Percentiles rank a stretch among this genome's conserved stretches.
phyloP scores from a whole-genome alignment of 23 red algal species.

The Gracilaria domingensis region DNA sequence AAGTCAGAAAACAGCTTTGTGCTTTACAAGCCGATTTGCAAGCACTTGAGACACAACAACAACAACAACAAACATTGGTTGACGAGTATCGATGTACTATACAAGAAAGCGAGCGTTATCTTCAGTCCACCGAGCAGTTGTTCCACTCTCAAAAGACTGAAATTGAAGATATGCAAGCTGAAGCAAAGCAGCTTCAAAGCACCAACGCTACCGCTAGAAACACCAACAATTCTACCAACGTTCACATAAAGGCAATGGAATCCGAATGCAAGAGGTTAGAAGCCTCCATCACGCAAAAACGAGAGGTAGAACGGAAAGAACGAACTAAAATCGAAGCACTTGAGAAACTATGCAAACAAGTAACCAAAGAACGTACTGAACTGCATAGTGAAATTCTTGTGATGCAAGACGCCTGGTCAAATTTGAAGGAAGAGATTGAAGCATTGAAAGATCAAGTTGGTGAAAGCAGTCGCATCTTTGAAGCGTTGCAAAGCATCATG shows the following conservation, averaged over 20 bases:
- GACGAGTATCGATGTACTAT: slow-evolving; percentile 12
- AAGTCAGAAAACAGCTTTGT: background rate
- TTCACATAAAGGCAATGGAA: slow-evolving; percentile 64
- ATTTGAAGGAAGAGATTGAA: slow-evolving; percentile 58
- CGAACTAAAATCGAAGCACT: slow-evolving; percentile 57
- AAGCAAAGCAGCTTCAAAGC: slow-evolving; percentile 43
- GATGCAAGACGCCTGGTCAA: slow-evolving; percentile 63
- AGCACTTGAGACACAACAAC: slow-evolving; percentile 8
- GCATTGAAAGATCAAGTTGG: slow-evolving; percentile 54
- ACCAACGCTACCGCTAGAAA: slow-evolving; percentile 37
- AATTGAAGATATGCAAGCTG: slow-evolving; percentile 39
- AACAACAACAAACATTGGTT: background rate
- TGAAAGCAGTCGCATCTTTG: slow-evolving; percentile 38
- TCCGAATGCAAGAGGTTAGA: slow-evolving; percentile 43
- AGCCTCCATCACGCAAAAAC: slow-evolving; percentile 5
- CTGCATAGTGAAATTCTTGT: slow-evolving; percentile 50
- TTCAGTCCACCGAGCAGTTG: slow-evolving; percentile 11
- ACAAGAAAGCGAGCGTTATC: slow-evolving; percentile 9
- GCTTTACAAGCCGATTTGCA: slow-evolving; percentile 3
- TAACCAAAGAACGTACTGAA: slow-evolving; percentile 51
- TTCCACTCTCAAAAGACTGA: slow-evolving; percentile 26
- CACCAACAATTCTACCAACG: slow-evolving; percentile 41
- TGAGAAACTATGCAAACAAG: slow-evolving; percentile 68
- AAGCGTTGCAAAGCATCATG: slow-evolving; percentile 55
- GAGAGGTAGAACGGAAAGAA: slow-evolving; percentile 58